A percentile compares a stretch with the other conserved stretches of the same genome.
Evolutionary conservation across 371 early-diverging fungal species (phyloP).

Genomic region (Phascolomyces articulosus): DNA sequence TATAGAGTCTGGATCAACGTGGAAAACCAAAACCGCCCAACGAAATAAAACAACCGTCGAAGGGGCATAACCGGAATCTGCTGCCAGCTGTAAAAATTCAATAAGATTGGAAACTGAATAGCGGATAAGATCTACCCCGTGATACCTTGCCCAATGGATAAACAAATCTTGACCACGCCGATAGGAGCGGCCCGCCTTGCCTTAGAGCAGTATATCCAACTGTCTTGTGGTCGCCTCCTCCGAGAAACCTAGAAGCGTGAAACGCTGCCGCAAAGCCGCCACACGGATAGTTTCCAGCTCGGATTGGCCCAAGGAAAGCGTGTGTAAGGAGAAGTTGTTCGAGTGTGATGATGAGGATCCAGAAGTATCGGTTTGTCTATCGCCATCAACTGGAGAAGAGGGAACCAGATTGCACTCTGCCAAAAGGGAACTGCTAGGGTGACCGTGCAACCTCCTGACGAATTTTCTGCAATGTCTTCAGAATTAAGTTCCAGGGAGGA

Average conservation of each 20-base stretch:
- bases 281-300: slow-evolving; percentile 3
- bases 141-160: not conserved
- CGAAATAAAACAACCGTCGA: not conserved
- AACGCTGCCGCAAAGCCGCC: slow-evolving; percentile 9
- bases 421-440: slow-evolving; percentile 9
- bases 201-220: no score
- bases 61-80: not conserved
- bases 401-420: slow-evolving; percentile 23
- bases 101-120: not conserved
- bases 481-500: slow-evolving; percentile 11
- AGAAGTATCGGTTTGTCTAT: slow-evolving; percentile 4
- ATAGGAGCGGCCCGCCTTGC: not conserved
- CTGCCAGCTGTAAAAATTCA: not conserved
- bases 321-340: slow-evolving; percentile 9
- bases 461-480: not conserved
- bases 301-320: slow-evolving; percentile 12
- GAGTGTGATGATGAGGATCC: not conserved
- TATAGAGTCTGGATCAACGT: not conserved
- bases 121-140: not conserved
- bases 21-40: not conserved
- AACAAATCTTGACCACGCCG: not conserved
- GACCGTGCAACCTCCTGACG: not conserved
- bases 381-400: slow-evolving; percentile 9
- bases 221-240: no score
- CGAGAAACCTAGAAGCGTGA: not conserved